These are phyloP conservation scores for Dioszegia hungarica DNA, from an alignment of 768 basidiomycete species.

Conservation along the genomic window DNA sequence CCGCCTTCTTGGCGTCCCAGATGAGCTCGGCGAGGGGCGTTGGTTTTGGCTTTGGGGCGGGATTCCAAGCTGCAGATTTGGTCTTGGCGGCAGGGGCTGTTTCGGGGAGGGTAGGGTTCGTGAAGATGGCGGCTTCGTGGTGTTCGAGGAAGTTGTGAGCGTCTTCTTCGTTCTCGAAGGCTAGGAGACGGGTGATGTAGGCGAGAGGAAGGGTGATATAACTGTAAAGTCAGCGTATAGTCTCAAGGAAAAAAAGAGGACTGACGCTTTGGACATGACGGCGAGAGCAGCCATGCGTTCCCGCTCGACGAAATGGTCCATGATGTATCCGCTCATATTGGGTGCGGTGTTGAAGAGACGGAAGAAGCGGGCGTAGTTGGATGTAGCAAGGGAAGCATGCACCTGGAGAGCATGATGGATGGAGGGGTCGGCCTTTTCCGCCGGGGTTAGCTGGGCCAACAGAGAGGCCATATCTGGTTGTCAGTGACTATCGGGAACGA, in stretches of 20 bases:
- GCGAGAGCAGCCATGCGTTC: slow-evolving; percentile 81
- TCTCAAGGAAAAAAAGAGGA: slow-evolving; percentile 20
- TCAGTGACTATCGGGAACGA: not conserved
- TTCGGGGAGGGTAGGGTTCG: slow-evolving; percentile 47
- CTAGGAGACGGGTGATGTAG: slow-evolving; percentile 75
- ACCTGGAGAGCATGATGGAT: slow-evolving; percentile 86
- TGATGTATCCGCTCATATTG: slow-evolving; percentile 97
- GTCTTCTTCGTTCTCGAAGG: slow-evolving; percentile 65
- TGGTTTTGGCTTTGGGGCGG: slow-evolving; percentile 52
- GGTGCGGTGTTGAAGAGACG: slow-evolving; percentile 74
- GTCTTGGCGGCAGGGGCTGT: not conserved
- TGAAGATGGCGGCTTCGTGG: slow-evolving; percentile 62
- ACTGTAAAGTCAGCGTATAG: slow-evolving; percentile 52
- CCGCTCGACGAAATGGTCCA: slow-evolving; percentile 95
- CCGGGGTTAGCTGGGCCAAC: slow-evolving; percentile 92
- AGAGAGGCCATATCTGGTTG: slow-evolving; percentile 82
- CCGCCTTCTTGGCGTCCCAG: slow-evolving; percentile 49
- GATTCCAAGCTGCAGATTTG: slow-evolving; percentile 41
- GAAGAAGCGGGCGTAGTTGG: slow-evolving; percentile 92
- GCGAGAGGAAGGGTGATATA: slow-evolving; percentile 72
- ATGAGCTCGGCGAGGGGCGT: slow-evolving; percentile 27
- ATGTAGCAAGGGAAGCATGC: slow-evolving; percentile 80
- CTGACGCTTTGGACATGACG: slow-evolving; percentile 89
- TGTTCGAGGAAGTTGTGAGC: slow-evolving; percentile 65
- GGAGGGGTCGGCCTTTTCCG: slow-evolving; percentile 73